phyloP scores from a whole-genome alignment of 1,139 yeast species.

The Debaryomyces udenii region DNA sequence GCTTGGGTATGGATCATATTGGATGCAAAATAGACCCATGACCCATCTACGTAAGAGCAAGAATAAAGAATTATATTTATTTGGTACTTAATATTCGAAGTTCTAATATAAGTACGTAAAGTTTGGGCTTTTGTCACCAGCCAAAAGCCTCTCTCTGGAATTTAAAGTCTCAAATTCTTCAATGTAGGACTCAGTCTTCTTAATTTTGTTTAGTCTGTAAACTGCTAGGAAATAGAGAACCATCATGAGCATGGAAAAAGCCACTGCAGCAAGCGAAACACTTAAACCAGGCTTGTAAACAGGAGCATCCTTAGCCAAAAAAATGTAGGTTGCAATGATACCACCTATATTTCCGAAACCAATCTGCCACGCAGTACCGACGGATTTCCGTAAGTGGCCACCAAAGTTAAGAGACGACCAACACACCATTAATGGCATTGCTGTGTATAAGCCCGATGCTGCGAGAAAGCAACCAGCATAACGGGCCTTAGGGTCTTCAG shows the following conservation, averaged over 20 bases:
- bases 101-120: slow-evolving; percentile 45
- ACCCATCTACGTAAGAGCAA: too few relatives aligned
- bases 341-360: slow-evolving; percentile 88
- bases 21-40: too few relatives aligned
- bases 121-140: slow-evolving; percentile 70
- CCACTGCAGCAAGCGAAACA: slow-evolving; percentile 55
- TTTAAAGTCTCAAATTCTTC: slow-evolving; percentile 47
- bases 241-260: slow-evolving; percentile 51
- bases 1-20: too few relatives aligned
- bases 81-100: neutral
- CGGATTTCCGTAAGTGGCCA: slow-evolving; percentile 71
- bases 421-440: slow-evolving; percentile 77
- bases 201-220: slow-evolving; percentile 44
- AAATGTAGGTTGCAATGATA: slow-evolving; percentile 68
- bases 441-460: slow-evolving; percentile 67
- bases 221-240: slow-evolving; percentile 46
- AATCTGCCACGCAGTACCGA: slow-evolving; percentile 75
- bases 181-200: slow-evolving; percentile 37
- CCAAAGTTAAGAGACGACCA: slow-evolving; percentile 70
- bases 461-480: slow-evolving; percentile 74
- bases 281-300: slow-evolving; percentile 58
- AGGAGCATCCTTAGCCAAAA: slow-evolving; percentile 61
- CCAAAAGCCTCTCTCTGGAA: slow-evolving; percentile 51
- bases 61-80: too few relatives aligned
- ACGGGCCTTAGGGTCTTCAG: slow-evolving; percentile 41